Conservation (phyloP, 108 stramenopile species). For the Tribonema minus region DNA sequence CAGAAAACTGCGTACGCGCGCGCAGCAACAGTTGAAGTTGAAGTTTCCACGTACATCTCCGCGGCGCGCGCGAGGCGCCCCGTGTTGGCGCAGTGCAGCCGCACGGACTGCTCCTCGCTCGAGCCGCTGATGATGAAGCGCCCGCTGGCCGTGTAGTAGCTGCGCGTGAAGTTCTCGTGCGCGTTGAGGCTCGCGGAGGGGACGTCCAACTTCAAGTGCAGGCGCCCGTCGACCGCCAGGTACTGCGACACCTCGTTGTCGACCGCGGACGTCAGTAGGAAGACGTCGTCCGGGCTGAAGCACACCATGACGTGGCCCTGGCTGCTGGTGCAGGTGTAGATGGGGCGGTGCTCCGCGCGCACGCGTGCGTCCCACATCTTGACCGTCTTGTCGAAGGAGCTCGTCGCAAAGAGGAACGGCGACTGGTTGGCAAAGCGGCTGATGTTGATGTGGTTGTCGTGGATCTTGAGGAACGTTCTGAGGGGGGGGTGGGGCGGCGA, state of each 20-base stretch:
- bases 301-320: conserved; percentile 47
- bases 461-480: conserved; percentile 10
- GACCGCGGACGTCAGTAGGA: conserved; percentile 44
- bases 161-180: conserved; percentile 45
- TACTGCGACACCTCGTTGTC: conserved; percentile 49
- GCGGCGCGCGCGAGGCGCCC: conserved; percentile 9
- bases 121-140: conserved; percentile 34
- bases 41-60: conserved; percentile 41
- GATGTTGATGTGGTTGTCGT: conserved; percentile 54
- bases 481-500: too few species aligned
- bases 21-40: too few species aligned
- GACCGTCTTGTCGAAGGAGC: conserved; percentile 48
- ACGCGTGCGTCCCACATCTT: conserved; percentile 33
- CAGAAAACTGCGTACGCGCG: too few species aligned
- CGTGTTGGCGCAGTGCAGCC: conserved; percentile 41
- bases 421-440: conserved; percentile 49
- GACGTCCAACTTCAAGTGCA: conserved; percentile 32
- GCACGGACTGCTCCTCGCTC: conserved; percentile 33
- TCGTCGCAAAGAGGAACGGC: conserved; percentile 48
- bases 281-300: conserved; percentile 51
- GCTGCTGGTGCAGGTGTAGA: conserved; percentile 31
- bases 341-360: neutral
- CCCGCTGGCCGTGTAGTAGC: conserved; percentile 50
- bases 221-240: conserved; percentile 34
- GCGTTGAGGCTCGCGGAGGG: conserved; percentile 12